phyloP scores from a whole-genome alignment of 169 alveolate species.

The Sarcocystis neurona region DNA sequence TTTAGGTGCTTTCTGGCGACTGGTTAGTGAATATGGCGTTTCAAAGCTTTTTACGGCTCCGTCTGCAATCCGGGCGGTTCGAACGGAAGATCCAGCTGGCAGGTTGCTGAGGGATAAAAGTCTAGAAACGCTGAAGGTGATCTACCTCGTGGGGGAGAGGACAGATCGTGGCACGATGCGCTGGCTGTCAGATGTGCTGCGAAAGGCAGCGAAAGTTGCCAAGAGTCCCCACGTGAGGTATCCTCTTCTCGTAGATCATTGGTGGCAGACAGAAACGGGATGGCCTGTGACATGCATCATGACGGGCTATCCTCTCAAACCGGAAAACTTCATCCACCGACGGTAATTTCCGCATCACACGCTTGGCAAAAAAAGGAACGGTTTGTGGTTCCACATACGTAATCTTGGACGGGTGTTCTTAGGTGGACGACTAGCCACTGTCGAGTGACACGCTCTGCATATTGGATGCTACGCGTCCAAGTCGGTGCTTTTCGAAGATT shows the following conservation, averaged over 20 bases:
- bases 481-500: no score
- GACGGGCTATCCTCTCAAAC: constrained; percentile 72
- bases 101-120: constrained; percentile 71
- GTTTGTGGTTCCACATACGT: not conserved
- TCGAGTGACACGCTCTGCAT: no score
- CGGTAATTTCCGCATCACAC: not conserved
- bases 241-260: constrained; percentile 85
- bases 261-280: constrained; percentile 96
- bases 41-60: constrained; percentile 93
- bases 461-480: no score
- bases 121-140: constrained; percentile 66
- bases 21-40: constrained; percentile 84
- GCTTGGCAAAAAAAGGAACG: not conserved
- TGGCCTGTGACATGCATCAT: constrained; percentile 86
- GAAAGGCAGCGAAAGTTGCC: constrained; percentile 49
- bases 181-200: constrained; percentile 77
- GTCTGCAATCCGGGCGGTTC: constrained; percentile 90
- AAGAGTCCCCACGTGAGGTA: no score
- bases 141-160: constrained; percentile 88
- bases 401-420: no score
- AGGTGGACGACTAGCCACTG: no score
- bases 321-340: not conserved
- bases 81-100: constrained; percentile 85
- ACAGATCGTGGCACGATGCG: constrained; percentile 84
- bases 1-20: constrained; percentile 79